Evolutionary conservation across 208 protist genomes (phyloP).

Genomic region (Leishmania braziliensis): DNA sequence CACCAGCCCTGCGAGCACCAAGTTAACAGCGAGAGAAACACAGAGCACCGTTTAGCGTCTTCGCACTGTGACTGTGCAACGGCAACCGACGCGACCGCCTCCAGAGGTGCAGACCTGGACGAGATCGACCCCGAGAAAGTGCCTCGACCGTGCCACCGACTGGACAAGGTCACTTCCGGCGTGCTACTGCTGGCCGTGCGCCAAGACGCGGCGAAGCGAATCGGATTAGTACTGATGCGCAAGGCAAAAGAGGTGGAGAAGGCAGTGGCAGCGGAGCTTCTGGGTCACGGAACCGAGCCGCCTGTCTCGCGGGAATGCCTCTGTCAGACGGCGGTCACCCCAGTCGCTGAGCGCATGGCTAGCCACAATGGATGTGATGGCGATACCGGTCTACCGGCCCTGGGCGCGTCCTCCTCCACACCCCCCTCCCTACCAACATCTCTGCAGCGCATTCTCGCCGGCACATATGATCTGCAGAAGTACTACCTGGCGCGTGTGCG

Average conservation of each 20-base stretch:
- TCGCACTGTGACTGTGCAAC: background rate
- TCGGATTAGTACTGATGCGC: slow-evolving; percentile 56
- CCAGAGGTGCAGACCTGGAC: slow-evolving; percentile 9
- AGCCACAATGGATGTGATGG: background rate
- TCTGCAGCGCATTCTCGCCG: slow-evolving; percentile 16
- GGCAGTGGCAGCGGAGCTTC: slow-evolving; percentile 28
- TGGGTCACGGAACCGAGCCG: background rate
- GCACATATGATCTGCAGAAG: slow-evolving; percentile 36
- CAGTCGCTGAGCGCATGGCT: background rate
- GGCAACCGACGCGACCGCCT: background rate
- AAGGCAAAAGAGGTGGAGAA: slow-evolving; percentile 71
- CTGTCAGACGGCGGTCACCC: background rate
- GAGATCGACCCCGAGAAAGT: slow-evolving; percentile 49
- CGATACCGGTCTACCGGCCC: background rate
- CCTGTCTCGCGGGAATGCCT: background rate
- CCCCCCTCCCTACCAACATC: background rate
- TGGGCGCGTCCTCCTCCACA: background rate
- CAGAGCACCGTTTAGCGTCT: background rate
- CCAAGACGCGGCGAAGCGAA: slow-evolving; percentile 45
- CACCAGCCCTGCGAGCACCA: background rate
- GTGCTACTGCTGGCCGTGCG: slow-evolving; percentile 73
- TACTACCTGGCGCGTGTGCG: slow-evolving; percentile 39
- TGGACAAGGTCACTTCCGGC: slow-evolving; percentile 91
- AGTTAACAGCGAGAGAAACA: background rate
- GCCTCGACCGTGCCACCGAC: slow-evolving; percentile 77